Evolutionary conservation across 2,329 filamentous ascomycete genomes (phyloP), one percentile per base, ranked within the genome.

Genomic region (Cryphonectria japonica): DNA sequence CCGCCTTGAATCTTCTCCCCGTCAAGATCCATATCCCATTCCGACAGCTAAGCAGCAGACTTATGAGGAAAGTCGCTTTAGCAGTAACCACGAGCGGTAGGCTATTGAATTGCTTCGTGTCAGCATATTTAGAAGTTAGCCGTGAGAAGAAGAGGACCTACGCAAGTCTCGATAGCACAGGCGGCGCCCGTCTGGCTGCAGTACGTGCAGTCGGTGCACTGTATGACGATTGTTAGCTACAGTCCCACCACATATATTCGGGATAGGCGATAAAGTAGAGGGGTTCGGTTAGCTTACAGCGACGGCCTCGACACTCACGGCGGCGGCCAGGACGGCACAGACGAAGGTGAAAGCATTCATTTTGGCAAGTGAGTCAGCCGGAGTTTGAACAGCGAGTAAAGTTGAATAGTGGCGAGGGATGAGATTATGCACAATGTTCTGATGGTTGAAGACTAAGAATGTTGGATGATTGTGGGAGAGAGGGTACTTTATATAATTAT

Each of bases 101-200:
- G 50, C 50, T 54, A 26, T 54, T 5, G 11, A 54, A 54, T 54
- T 54, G n/a, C n/a, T 26, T 54, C n/a, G 9, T 26, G n/a, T 54
- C 11, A 54, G 50, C 7, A 54, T 54, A 54, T 26, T 26, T 26
- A 54, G 26, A 14, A 54, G n/a, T 54, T 50, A 9, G 22, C 50
- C n/a, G n/a, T 54, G 50, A 54, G n/a, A 11, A 54, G 9, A 54
- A 26, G 8, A 54, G 26, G 4, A 54, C 50, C 11, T 54, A 29
- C 50, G 50, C 50, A 54, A 54, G 50, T 9, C 50, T 13, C 50
- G n/a, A 54, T 54, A 29, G 50, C 50, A 54, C 50, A 54, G 50
- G n/a, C n/a, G n/a, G 50, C n/a, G n/a, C 19, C 50, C n/a, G 50
- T 54, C 50, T 54, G 50, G 50, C n/a, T 54, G 50, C 50, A 54